Evolutionary conservation across 176 grass and related monocot species (phyloP).

Genomic region (Melocanna baccifera): DNA sequence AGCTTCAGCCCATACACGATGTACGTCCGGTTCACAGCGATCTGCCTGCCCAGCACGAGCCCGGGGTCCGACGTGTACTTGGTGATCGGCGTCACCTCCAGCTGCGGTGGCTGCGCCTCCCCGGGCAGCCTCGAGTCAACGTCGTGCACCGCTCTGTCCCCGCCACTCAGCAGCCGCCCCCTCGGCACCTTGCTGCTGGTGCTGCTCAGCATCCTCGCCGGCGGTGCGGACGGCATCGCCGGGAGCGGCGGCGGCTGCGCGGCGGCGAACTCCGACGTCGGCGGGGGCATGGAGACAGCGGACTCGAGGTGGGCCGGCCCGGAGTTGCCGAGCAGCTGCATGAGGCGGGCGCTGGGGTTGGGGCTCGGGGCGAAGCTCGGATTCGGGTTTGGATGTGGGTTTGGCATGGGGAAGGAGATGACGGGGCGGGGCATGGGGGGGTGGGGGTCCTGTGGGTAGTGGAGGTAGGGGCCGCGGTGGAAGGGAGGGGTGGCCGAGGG

Average conservation of each 20-base stretch:
- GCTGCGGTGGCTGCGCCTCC: slow-evolving; percentile 83
- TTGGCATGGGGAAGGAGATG: slow-evolving; percentile 51
- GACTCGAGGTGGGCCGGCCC: slow-evolving; percentile 58
- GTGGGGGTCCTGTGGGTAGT: slow-evolving; percentile 57
- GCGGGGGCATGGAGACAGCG: slow-evolving; percentile 67
- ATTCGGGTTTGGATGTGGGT: slow-evolving; percentile 36
- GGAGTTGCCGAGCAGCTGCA: slow-evolving; percentile 86
- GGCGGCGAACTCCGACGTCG: slow-evolving; percentile 44
- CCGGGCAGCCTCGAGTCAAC: slow-evolving; percentile 86
- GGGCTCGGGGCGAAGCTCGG: slow-evolving; percentile 35
- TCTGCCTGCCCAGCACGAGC: slow-evolving; percentile 87
- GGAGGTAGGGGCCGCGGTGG: slow-evolving; percentile 64
- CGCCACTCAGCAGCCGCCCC: slow-evolving; percentile 57
- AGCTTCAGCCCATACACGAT: slow-evolving; percentile 93
- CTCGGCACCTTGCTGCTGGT: slow-evolving; percentile 88
- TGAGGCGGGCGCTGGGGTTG: slow-evolving; percentile 83
- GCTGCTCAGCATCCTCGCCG: slow-evolving; percentile 61
- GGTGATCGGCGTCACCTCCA: slow-evolving; percentile 96
- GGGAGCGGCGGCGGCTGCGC: slow-evolving; percentile 47
- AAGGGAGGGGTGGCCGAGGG: slow-evolving; percentile 67
- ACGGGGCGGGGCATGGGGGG: slow-evolving; percentile 41
- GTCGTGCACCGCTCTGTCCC: slow-evolving; percentile 73
- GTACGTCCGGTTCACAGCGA: slow-evolving; percentile 89
- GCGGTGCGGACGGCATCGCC: slow-evolving; percentile 63
- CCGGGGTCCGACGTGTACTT: slow-evolving; percentile 98